phyloP scores from a whole-genome alignment of 164 flowering plant genomes.

The Vitis labrusca region DNA sequence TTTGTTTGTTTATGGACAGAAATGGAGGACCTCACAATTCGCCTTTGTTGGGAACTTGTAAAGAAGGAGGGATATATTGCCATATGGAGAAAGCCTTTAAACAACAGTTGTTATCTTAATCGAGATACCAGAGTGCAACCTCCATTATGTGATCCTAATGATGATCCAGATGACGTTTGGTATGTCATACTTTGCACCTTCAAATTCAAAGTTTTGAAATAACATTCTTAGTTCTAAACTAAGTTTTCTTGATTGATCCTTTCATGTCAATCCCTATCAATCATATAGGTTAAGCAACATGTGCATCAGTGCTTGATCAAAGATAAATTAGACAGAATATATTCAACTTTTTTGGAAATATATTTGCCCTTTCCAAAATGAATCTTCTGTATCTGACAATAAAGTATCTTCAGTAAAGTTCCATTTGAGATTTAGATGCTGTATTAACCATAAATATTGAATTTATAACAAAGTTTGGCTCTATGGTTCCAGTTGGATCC shows the following conservation, averaged over 20 bases:
- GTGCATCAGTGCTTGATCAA: no score
- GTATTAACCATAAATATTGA: background rate
- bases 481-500: background rate
- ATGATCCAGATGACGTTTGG: slow-evolving; percentile 78
- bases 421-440: background rate
- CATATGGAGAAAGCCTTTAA: slow-evolving; percentile 68
- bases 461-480: background rate
- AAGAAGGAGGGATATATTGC: slow-evolving; percentile 71
- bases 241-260: no score
- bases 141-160: slow-evolving; percentile 53
- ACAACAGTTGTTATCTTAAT: slow-evolving; percentile 62
- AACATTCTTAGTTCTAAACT: background rate
- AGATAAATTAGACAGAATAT: no score
- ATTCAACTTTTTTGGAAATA: no score
- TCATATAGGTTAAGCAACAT: no score
- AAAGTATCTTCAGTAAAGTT: background rate
- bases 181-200: slow-evolving; percentile 19
- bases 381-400: no score
- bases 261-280: no score
- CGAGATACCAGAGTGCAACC: slow-evolving; percentile 53
- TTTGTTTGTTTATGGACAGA: slow-evolving; percentile 33
- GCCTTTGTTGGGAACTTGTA: slow-evolving; percentile 71
- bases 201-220: background rate
- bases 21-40: slow-evolving; percentile 58
- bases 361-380: background rate